Conservation (phyloP, 2,329 filamentous ascomycete genomes). For the Calonectria multiphialidica region DNA sequence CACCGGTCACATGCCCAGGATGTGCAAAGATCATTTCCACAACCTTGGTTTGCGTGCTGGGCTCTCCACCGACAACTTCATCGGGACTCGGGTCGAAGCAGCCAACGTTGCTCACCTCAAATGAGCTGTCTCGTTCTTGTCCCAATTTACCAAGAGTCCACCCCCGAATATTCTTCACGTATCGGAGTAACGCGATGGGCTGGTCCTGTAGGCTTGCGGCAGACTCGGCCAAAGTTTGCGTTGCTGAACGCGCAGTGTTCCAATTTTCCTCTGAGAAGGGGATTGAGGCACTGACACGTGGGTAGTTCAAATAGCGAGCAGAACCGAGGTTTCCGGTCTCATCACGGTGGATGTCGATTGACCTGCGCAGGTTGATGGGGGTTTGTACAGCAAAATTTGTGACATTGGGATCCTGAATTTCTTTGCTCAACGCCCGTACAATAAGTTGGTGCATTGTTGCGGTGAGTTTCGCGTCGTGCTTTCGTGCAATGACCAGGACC, state of each 20-base stretch:
- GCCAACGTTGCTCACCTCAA: slow-evolving; percentile 41
- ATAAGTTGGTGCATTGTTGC: slow-evolving; percentile 36
- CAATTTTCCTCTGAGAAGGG: slow-evolving; percentile 36
- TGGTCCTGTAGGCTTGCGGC: slow-evolving; percentile 32
- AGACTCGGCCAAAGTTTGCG: slow-evolving; percentile 25
- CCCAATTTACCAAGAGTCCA: slow-evolving; percentile 40
- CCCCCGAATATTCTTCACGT: slow-evolving; percentile 34
- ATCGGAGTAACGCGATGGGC: slow-evolving; percentile 37
- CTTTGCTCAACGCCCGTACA: slow-evolving; percentile 35
- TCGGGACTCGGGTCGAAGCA: slow-evolving; percentile 17
- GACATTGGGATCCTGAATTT: slow-evolving; percentile 24
- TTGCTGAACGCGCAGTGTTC: slow-evolving; percentile 28
- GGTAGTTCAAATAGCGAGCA: slow-evolving; percentile 26
- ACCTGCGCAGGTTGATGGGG: slow-evolving; percentile 38
- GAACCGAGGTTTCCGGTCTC: slow-evolving; percentile 34
- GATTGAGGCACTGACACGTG: slow-evolving; percentile 10
- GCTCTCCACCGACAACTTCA: neutral
- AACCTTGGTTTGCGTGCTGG: slow-evolving; percentile 16
- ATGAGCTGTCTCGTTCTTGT: slow-evolving; percentile 35
- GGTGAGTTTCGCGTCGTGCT: slow-evolving; percentile 37
- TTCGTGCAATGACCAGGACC: slow-evolving; percentile 21
- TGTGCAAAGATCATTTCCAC: slow-evolving; percentile 40
- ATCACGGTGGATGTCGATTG: slow-evolving; percentile 33
- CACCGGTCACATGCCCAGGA: slow-evolving; percentile 32
- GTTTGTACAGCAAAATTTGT: slow-evolving; percentile 41